Conservation (phyloP, 164 flowering plant genomes). For the Aristolochia fimbriata region DNA sequence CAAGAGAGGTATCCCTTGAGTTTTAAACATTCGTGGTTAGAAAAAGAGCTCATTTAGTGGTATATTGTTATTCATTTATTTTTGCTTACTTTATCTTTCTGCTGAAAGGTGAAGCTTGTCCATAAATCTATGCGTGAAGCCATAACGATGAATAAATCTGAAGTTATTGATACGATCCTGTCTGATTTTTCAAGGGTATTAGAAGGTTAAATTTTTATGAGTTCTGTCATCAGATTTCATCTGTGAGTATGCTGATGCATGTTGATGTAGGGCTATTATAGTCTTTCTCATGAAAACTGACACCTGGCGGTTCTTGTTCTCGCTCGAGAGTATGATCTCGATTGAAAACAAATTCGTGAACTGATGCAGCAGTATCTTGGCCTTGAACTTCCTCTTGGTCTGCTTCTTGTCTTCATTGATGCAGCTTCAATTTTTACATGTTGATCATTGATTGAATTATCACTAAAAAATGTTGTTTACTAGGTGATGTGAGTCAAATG, state of each 20-base stretch:
- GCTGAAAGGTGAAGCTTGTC: constrained; percentile 47
- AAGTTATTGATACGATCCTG: constrained; percentile 53
- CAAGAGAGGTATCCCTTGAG: not conserved
- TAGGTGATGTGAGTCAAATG: constrained; percentile 36
- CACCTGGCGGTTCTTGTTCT: constrained; percentile 39
- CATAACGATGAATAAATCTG: constrained; percentile 65
- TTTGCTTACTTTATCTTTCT: not conserved
- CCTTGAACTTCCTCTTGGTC: constrained; percentile 51
- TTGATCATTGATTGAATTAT: not conserved
- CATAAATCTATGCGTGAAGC: constrained; percentile 55
- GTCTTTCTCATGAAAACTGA: constrained; percentile 48
- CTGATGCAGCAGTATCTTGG: constrained; percentile 77
- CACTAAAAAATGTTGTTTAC: constrained; percentile 5
- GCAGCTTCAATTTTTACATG: constrained; percentile 1
- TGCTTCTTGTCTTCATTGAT: constrained; percentile 8
- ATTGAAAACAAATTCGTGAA: constrained; percentile 56
- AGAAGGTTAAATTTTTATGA: not conserved
- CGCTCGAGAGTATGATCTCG: constrained; percentile 72
- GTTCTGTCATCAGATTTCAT: not conserved
- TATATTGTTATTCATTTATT: not conserved
- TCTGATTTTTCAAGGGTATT: constrained; percentile 62
- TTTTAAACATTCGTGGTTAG: constrained; percentile 9
- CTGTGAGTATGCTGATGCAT: too few species aligned
- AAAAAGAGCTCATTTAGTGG: not conserved
- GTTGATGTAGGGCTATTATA: constrained; percentile 53